Evolutionary conservation across 306 rosid species (phyloP), one percentile per base, ranked within the genome.

Genomic region (Vicia villosa): DNA sequence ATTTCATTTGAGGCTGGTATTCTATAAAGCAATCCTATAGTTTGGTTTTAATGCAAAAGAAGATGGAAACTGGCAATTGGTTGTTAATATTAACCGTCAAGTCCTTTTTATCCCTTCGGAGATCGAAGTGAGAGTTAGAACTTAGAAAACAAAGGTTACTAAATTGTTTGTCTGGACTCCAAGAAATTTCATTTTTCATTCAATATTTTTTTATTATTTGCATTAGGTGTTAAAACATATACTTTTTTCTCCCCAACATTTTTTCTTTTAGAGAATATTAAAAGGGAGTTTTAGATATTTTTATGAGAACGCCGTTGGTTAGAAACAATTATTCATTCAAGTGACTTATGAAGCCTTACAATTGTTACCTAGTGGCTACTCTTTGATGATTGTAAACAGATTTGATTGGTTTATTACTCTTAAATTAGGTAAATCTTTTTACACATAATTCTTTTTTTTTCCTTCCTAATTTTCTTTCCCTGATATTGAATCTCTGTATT

Each of bases 1-100:
- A 14, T 68, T 63, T 46, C 45, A 73, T 38, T 12, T 63, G 70
- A 20, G 47, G 34, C 41, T 15, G 21, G 13, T 69, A 69, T 58
- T 63, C 57, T 57, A 8, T 55, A 61, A 57, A 50, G 42, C 38
- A 63, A 64, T 54, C 30, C 5, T 57, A 16, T 70, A 21, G 41
- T 45, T 69, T 45, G 30, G 60, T 57, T 56, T 69, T 56, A 30
- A 69, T 63, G 28, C 24, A 55, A 69, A 69, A 63, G 58, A 43
- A 45, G 61, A 58, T 24, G 24, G 24, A 58, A 32, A 26, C 55
- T 59, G 43, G 61, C 20, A 43, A 14, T 67, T 66, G 42, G 61
- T 30, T 22, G 52, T 21, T 34, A 46, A 45, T 37, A 62, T 63
- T 12, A 36, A 24, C 13, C 6, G 57, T 30, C 5, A 55, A 43